These are phyloP conservation scores for Penicillium sp. DNA, from an alignment of 2,329 filamentous ascomycete species.

Conservation along the genomic window DNA sequence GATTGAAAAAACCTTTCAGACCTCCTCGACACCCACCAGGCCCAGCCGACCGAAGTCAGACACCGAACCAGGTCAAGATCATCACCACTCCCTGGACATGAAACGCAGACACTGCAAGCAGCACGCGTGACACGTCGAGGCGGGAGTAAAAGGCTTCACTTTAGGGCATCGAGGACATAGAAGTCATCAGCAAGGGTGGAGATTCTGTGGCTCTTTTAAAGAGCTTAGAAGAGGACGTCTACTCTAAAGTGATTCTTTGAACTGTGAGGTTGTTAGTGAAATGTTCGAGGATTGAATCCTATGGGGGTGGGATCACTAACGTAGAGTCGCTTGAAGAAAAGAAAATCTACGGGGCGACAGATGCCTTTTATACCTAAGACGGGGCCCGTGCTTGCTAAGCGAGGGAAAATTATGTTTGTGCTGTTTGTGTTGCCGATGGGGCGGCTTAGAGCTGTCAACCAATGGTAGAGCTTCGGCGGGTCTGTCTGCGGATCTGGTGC, in stretches of 20 bases:
- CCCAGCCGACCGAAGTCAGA: slow-evolving; percentile 75
- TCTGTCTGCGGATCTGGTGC: not conserved
- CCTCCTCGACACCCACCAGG: slow-evolving; percentile 83
- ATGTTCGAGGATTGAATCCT: slow-evolving; percentile 17
- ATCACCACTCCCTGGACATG: slow-evolving; percentile 84
- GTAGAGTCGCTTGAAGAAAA: slow-evolving; percentile 48
- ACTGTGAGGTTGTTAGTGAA: slow-evolving; percentile 39
- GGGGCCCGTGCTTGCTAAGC: slow-evolving; percentile 28
- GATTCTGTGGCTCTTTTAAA: slow-evolving; percentile 87
- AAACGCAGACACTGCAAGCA: slow-evolving; percentile 41
- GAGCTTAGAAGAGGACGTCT: slow-evolving; percentile 88
- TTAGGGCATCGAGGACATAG: slow-evolving; percentile 82
- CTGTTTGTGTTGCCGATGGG: slow-evolving; percentile 10
- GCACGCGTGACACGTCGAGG: slow-evolving; percentile 35
- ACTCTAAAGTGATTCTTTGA: slow-evolving; percentile 97
- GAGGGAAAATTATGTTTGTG: slow-evolving; percentile 22
- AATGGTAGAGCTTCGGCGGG: not conserved
- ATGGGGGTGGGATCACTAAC: slow-evolving; percentile 33
- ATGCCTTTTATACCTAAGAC: slow-evolving; percentile 29
- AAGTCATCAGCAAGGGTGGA: slow-evolving; percentile 92
- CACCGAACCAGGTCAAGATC: slow-evolving; percentile 79
- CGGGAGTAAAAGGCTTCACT: slow-evolving; percentile 71
- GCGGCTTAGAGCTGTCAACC: not conserved
- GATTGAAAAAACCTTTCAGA: slow-evolving; percentile 69
- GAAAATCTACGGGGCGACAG: slow-evolving; percentile 24